Conservation (phyloP, 2,329 filamentous ascomycete species). For the Cytospora piceae region DNA sequence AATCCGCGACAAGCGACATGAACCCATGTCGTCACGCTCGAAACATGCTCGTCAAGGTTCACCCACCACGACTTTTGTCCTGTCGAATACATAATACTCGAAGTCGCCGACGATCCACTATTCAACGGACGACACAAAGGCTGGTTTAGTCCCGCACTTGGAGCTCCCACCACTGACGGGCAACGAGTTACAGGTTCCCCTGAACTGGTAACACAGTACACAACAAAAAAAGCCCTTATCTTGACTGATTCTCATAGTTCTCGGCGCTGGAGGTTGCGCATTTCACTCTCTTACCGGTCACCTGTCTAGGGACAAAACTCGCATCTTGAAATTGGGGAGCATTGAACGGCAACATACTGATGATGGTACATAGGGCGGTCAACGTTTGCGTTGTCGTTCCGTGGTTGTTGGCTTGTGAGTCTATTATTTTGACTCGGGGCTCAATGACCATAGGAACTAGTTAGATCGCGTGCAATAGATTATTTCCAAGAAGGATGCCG, state of each 20-base stretch:
- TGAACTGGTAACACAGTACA: constrained; percentile 30
- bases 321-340: constrained; percentile 16
- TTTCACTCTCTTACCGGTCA: neutral
- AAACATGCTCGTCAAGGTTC: neutral
- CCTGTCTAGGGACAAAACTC: constrained; percentile 9
- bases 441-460: constrained; percentile 12
- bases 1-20: neutral
- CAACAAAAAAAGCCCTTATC: constrained; percentile 18
- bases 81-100: neutral
- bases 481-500: neutral
- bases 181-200: constrained; percentile 30
- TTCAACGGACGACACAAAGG: constrained; percentile 26
- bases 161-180: constrained; percentile 31
- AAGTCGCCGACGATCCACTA: constrained; percentile 15
- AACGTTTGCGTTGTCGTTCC: constrained; percentile 8
- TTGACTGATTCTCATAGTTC: constrained; percentile 31
- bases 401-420: constrained; percentile 10
- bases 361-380: constrained; percentile 30
- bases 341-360: constrained; percentile 28
- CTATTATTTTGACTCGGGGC: neutral
- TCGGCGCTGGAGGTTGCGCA: constrained; percentile 11
- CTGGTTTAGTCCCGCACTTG: constrained; percentile 30
- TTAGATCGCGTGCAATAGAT: constrained; percentile 20
- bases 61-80: neutral
- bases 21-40: constrained; percentile 8